Conservation (phyloP, 2,329 filamentous ascomycete species). For the Phoma sp. region DNA sequence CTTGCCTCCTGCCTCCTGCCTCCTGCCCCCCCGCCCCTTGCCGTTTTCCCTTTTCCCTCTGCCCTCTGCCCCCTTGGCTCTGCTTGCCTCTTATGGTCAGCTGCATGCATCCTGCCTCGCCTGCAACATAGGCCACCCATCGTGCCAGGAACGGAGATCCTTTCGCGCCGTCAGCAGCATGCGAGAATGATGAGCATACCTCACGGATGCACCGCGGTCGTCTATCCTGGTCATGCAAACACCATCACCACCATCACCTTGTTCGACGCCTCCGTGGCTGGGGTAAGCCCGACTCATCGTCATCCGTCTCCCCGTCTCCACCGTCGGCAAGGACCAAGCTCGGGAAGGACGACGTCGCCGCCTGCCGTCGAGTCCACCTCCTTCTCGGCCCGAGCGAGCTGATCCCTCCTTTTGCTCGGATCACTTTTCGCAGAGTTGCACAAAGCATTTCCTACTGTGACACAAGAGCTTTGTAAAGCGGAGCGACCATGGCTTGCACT, state of each 20-base stretch:
- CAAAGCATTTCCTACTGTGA: conserved; percentile 1
- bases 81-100: conserved; percentile 5
- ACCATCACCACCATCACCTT: background rate
- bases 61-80: background rate
- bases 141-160: conserved; percentile 2
- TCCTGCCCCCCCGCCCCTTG: too few relatives aligned
- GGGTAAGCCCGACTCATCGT: background rate
- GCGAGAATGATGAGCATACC: conserved; percentile 14
- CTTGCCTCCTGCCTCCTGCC: too few relatives aligned
- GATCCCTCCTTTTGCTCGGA: background rate
- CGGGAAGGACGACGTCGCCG: conserved; percentile 6
- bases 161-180: conserved; percentile 12
- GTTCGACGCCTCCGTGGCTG: background rate
- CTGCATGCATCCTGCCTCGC: conserved; percentile 11
- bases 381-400: conserved; percentile 13
- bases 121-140: conserved; percentile 2
- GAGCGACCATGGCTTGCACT: conserved; percentile 9
- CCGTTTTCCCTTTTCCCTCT: background rate
- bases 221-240: background rate
- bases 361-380: conserved; percentile 5
- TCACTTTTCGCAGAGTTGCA: conserved; percentile 13
- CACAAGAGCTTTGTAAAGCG: conserved; percentile 11
- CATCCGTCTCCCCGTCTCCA: conserved; percentile 1
- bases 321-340: conserved; percentile 3
- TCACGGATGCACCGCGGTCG: background rate